These are phyloP conservation scores for Fusarium albosuccineum DNA, from an alignment of 2,329 filamentous ascomycete genomes.

Conservation along the genomic window DNA sequence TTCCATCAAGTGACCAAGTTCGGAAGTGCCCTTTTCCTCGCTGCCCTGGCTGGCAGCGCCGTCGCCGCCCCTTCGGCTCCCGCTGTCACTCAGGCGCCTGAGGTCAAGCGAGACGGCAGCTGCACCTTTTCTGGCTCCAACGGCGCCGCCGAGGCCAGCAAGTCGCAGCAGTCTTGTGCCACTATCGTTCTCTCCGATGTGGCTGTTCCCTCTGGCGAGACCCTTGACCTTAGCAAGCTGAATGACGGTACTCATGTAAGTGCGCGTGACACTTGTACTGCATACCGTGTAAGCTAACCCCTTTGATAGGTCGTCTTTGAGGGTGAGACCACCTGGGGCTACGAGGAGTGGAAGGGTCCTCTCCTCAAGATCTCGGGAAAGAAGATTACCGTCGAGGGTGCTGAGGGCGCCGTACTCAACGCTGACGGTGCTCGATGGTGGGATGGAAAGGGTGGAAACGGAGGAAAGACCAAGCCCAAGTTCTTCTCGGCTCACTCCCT, in stretches of 20 bases:
- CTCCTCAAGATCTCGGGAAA: conserved; percentile 38
- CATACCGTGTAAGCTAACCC: not conserved
- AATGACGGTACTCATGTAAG: conserved; percentile 35
- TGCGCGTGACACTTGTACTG: not conserved
- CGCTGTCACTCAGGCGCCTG: conserved; percentile 11
- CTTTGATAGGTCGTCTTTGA: conserved; percentile 38
- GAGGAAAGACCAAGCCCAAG: conserved; percentile 41
- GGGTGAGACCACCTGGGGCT: conserved; percentile 41
- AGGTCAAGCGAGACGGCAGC: conserved; percentile 31
- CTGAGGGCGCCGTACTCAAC: conserved; percentile 35
- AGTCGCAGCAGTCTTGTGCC: conserved; percentile 31
- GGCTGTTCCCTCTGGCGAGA: conserved; percentile 34
- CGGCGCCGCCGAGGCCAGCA: conserved; percentile 32
- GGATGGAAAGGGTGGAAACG: conserved; percentile 39
- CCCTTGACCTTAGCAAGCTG: conserved; percentile 40
- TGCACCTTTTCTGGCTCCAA: conserved; percentile 40
- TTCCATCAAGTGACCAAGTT: conserved; percentile 26
- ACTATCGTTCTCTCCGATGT: conserved; percentile 36
- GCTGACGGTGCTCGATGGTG: conserved; percentile 40
- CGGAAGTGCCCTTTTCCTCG: conserved; percentile 12
- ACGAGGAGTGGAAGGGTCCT: conserved; percentile 43
- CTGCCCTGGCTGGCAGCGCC: conserved; percentile 39
- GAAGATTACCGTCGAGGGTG: conserved; percentile 41
- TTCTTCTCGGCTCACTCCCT: conserved; percentile 42
- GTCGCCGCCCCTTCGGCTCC: conserved; percentile 31